Evolutionary conservation across 306 rosid genomes (phyloP), one percentile per base, ranked within the genome.

Genomic region (Cucumis melo): DNA sequence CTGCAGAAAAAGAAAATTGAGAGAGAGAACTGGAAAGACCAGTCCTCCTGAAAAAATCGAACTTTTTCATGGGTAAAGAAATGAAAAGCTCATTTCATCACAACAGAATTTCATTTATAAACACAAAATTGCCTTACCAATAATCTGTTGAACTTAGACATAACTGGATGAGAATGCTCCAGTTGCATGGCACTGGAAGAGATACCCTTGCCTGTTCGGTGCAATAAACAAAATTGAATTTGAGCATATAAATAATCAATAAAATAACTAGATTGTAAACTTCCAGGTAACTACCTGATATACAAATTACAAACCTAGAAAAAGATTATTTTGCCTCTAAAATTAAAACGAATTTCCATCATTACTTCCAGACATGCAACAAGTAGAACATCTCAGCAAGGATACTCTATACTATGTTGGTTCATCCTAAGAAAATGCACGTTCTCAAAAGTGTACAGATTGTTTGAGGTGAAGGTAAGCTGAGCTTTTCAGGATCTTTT

Each of bases 131-230:
- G 55, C 48, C 96, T 82, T 91, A 93, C 98, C 96, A 91, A 79
- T 85, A 93, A 88, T 81, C 97, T 91, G 82, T 90, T 81, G 83
- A 93, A 88, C 83, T 85, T 87, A 63, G 87, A 70, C 81, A 84
- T 81, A 44, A 79, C 83, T 66, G 88, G 85, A 86, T 78, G 90
- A 80, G 87, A 78, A 83, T 81, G 88, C 83, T 88, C 86, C 93
- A 80, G 74, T 77, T 82, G 88, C 79, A 81, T 81, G 71, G 81
- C 79, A 78, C 80, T 85, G 42, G 85, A 76, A 23, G 64, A 3
- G 72, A 81, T 20, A 63, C 58, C 90, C 82, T 85, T 81, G 74
- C 59, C 97, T 93, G 91, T 80, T 61, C 80, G 86, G 71, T 77
- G 20, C 51, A 50, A 67, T 38, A 81, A 63, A 67, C 15, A 57